Evolutionary conservation across 345 rosid species (phyloP), one percentile per base, ranked within the genome.

Genomic region (Euphorbia tirucalli): DNA sequence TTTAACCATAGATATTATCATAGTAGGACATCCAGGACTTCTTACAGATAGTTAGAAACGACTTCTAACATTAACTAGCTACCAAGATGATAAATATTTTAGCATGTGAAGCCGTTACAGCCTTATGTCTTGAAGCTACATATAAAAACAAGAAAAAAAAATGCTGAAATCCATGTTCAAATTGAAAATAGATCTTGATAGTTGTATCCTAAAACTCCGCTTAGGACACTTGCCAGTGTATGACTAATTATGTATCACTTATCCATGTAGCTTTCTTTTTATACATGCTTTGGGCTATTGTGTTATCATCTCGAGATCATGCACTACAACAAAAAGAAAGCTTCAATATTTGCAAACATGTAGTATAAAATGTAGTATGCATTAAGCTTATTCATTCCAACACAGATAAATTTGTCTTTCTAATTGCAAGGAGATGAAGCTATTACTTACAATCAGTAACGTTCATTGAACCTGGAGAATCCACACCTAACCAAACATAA

Each of bases 401-500:
- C 31, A 28, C n/a, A 28, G 9, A 2, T 4, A 44, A 39, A 16
- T 66, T 50, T 37, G 54, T 8, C 21, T 30, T n/a, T 30, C 19
- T 19, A 18, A 21, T 75, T 46, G 70, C 31, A 72, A 28, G 49
- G 67, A 77, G 66, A 35, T 74, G 56, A 82, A 71, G 21, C 43
- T 11, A 68, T 28, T 69, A 89, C 99, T 63, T 85, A 93, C 99
- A 75, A 75, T 95, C 98, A 60, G 93, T 89, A 74, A 93, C 93
- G 87, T 82, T 89, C 97, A 92, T 87, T 72, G 89, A 78, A 75
- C 93, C 98, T 18, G 97, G 94, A 15, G 89, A 69, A 83, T 80
- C 96, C 73, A 95, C 98, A 4, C 84, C 97, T 89, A 95, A 68
- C 94, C 88, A 89, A 74, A 91, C 94, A 88, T 95, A 93, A 85